Conservation (phyloP, 1,284 basidiomycete species). For the Cutaneotrichosporon daszewskae region DNA sequence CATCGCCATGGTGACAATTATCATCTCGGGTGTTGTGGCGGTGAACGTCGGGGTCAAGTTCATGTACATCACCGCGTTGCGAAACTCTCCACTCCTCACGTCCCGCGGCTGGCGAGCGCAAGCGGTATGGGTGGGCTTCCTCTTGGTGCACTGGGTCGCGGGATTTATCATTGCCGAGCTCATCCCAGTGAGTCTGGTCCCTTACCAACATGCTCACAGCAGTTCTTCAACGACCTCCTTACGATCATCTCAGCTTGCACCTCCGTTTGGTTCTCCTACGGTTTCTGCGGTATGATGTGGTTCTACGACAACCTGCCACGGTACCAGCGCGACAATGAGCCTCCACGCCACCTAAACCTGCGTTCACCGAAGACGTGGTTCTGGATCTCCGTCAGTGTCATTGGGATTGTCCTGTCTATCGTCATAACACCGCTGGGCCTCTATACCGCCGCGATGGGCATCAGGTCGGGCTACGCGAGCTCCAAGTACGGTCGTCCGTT, state of each 20-base stretch:
- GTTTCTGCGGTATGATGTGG: slow-evolving; percentile 14
- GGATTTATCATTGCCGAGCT: slow-evolving; percentile 31
- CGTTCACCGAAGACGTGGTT: slow-evolving; percentile 13
- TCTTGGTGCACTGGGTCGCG: slow-evolving; percentile 27
- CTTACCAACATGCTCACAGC: neutral
- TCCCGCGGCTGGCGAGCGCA: slow-evolving; percentile 20
- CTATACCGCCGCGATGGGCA: slow-evolving; percentile 29
- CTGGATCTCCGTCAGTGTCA: neutral
- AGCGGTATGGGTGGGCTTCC: slow-evolving; percentile 26
- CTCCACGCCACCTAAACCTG: no score
- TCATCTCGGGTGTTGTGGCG: slow-evolving; percentile 32
- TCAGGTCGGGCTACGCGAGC: slow-evolving; percentile 25
- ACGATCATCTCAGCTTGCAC: neutral
- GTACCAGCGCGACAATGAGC: slow-evolving; percentile 3
- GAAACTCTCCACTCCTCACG: slow-evolving; percentile 25
- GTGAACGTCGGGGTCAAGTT: slow-evolving; percentile 34
- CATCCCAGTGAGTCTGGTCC: slow-evolving; percentile 17
- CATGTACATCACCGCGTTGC: slow-evolving; percentile 25
- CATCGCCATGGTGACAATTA: slow-evolving; percentile 30
- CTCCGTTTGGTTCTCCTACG: neutral
- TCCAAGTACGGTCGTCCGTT: slow-evolving; percentile 28
- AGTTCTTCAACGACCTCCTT: slow-evolving; percentile 26
- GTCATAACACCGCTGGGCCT: slow-evolving; percentile 32
- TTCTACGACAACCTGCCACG: slow-evolving; percentile 23
- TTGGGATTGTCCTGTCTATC: slow-evolving; percentile 17